phyloP scores from a whole-genome alignment of 306 rosid species.

The Macrotyloma uniflorum region DNA sequence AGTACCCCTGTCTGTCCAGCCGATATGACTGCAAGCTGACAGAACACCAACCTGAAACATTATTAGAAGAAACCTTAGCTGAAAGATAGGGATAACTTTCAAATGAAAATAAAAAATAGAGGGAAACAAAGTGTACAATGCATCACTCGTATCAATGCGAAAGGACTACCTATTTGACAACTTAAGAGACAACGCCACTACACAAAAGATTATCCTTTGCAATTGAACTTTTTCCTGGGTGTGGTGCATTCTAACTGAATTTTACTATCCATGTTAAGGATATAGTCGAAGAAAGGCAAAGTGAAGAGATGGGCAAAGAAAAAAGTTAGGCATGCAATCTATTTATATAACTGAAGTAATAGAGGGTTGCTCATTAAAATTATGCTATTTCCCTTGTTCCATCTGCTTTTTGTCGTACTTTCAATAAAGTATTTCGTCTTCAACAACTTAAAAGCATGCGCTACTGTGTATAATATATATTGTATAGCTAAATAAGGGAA shows the following conservation, averaged over 20 bases:
- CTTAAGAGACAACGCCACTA: background rate
- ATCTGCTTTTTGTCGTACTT: background rate
- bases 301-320: background rate
- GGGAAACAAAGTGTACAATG: background rate
- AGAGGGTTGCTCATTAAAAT: background rate
- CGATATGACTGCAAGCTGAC: slow-evolving; percentile 85
- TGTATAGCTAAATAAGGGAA: background rate
- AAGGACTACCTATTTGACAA: background rate
- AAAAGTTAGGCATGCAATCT: background rate
- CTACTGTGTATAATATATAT: background rate
- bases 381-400: background rate
- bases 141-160: background rate
- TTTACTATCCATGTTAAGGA: background rate
- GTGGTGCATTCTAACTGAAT: background rate
- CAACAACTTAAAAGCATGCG: background rate
- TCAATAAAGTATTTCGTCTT: background rate
- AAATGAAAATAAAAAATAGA: slow-evolving; percentile 1
- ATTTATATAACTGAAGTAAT: background rate
- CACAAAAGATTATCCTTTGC: background rate
- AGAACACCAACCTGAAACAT: slow-evolving; percentile 76
- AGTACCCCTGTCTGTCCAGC: slow-evolving; percentile 66
- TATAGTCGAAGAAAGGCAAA: background rate
- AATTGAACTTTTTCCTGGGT: slow-evolving; percentile 4
- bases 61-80: background rate
- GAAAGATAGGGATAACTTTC: background rate